A percentile compares a stretch with the other conserved stretches of the same genome.
These are phyloP conservation scores for Neobulgaria alba DNA, from an alignment of 2,329 filamentous ascomycete genomes.

Conservation along the genomic window DNA sequence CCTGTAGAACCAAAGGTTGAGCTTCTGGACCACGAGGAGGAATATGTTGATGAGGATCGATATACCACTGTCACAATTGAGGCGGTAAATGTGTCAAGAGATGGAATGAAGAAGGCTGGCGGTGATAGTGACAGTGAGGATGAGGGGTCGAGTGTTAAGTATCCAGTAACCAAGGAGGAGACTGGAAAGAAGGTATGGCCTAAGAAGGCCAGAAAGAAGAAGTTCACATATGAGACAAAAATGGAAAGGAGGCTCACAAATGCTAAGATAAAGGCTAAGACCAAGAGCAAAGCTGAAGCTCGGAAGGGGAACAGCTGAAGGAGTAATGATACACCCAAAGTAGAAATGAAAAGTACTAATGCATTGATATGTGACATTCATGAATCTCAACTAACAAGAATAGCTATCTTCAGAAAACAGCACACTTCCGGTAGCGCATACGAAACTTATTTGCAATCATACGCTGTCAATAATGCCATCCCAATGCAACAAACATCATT, in stretches of 20 bases:
- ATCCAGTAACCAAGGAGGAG: constrained; percentile 27
- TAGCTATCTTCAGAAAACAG: constrained; percentile 17
- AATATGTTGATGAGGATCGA: constrained; percentile 93
- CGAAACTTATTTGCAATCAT: constrained; percentile 21
- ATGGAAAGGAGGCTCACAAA: constrained; percentile 67
- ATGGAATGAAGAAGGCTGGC: constrained; percentile 55
- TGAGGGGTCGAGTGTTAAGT: constrained; percentile 27
- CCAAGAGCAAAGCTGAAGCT: constrained; percentile 31
- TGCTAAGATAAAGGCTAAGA: constrained; percentile 63
- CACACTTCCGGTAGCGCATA: constrained; percentile 24
- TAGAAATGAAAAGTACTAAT: constrained; percentile 5
- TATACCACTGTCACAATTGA: constrained; percentile 94
- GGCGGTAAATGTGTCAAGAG: constrained; percentile 69
- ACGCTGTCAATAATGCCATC: constrained; percentile 7
- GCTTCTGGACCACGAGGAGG: constrained; percentile 68
- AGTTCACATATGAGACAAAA: constrained; percentile 90
- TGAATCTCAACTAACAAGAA: constrained; percentile 21
- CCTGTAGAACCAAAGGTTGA: constrained; percentile 29
- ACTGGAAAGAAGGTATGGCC: constrained; percentile 41
- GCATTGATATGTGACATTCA: constrained; percentile 14
- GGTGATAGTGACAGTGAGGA: constrained; percentile 30
- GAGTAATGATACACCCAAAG: constrained; percentile 1
- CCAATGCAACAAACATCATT: constrained; percentile 11
- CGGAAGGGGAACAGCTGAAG: constrained; percentile 24
- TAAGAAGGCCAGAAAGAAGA: constrained; percentile 72